Base-by-base conservation (phyloP, 1,139 yeast genomes). In the Kurtzmaniella quercitrusa region DNA sequence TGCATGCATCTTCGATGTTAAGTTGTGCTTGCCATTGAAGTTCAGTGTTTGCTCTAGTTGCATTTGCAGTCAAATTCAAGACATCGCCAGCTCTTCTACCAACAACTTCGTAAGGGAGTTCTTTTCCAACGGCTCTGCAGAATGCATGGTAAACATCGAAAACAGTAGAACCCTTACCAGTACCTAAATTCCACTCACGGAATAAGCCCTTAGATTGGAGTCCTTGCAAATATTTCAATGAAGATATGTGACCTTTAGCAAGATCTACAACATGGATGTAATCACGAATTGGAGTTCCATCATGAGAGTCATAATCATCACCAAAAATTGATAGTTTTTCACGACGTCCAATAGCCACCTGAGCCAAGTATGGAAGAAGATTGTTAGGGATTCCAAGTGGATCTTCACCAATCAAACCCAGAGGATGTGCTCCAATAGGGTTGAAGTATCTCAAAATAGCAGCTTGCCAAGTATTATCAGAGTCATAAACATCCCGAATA, bases 401-500 rank as follows among this genome's bases (percentile, higher is more conserved):
- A 59, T 85, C 91, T 58, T 86, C 94, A 37, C 94, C 94, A 52
- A 86, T 71, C 34, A 80, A 63, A 7, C 94, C 94, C 1, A 89
- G 81, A 3, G 91, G 88, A 58, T 86, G 94, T 12, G 94, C 93
- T 29, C 95, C 95, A 56, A 85, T 84, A 36, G 94, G 94, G 58
- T 85, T 85, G 67, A 85, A 85, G 62, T 85, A 86, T 47, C 94
- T 73, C 56, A 86, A 69, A 43, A 85, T 73, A 1, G 90, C 94
- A 34, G 81, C 74, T 46, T 75, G 71, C 84, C 87, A 81, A 5
- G 44, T 27, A 1, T 50, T 56, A 45, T 75, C 78, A 41, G 81
- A 70, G 5, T 65, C 51, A 51, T 79, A 69, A 40, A 82, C 68
- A 59, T 83, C 91, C 41, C 74, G 66, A 51, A 86, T 62, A 45